These are phyloP conservation scores for Cystobasidium sp. DNA, from an alignment of 1,284 basidiomycete species.

Conservation along the genomic window DNA sequence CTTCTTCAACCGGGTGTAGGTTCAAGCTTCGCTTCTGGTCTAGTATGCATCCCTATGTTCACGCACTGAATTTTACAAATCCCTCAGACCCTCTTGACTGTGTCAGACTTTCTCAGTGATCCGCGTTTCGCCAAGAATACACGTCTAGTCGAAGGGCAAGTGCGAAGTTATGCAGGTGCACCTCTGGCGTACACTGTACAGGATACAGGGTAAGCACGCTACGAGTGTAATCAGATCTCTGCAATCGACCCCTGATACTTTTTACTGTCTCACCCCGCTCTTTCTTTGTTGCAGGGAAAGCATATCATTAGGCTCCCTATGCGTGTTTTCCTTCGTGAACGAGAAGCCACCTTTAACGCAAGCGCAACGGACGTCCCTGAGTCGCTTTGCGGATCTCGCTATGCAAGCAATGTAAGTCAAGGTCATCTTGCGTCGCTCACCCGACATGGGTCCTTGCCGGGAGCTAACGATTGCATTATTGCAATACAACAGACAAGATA, in stretches of 20 bases:
- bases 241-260: not conserved
- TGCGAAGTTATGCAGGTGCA: slow-evolving; percentile 23
- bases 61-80: not conserved
- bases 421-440: too few relatives aligned
- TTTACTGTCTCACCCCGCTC: not conserved
- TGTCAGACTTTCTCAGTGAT: slow-evolving; percentile 25
- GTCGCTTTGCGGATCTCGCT: not conserved
- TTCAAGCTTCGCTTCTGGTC: not conserved
- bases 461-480: not conserved
- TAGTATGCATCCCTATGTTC: not conserved
- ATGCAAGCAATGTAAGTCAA: slow-evolving; percentile 37
- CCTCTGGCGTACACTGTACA: slow-evolving; percentile 3
- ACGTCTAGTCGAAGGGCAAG: not conserved
- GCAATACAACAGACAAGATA: not conserved
- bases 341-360: slow-evolving; percentile 3
- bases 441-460: too few relatives aligned
- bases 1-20: slow-evolving; percentile 21
- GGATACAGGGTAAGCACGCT: slow-evolving; percentile 12
- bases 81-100: slow-evolving; percentile 16
- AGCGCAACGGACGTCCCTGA: not conserved
- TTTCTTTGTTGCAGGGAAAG: not conserved
- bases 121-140: slow-evolving; percentile 19
- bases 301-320: slow-evolving; percentile 24
- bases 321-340: slow-evolving; percentile 18
- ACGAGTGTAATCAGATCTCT: not conserved